Evolutionary conservation across 2,329 filamentous ascomycete species (phyloP), one percentile per base, ranked within the genome.

Genomic region (Raffaelea ambrosiae): DNA sequence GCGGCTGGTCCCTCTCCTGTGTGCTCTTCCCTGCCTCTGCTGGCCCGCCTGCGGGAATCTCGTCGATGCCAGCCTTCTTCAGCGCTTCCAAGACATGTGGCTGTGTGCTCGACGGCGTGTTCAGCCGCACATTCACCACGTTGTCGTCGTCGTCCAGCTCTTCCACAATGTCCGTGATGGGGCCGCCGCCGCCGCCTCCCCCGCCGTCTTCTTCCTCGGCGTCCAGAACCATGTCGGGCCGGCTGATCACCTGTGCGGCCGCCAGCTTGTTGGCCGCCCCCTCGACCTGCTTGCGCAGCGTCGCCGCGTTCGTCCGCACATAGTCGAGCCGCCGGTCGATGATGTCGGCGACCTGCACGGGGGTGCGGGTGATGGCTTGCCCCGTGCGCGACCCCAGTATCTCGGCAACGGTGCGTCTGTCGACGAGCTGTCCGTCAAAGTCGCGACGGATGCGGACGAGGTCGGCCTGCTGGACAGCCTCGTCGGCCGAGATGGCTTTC

Each of bases 61-160:
- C 58, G 9, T 76, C 67, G 10, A 87, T 69, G 2, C 88, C 88
- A n/a, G 81, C 87, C 62, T 90, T 90, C 58, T 83, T 73, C 48
- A 96, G 66, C 1, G 82, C 78, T 44, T 91, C 81, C 16, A 86
- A 63, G 4, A 96, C 70, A 54, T 86, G 77, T 9, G 80, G 71
- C 18, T 85, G 77, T 14, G 76, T 70, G 46, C 84, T 78, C 7
- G 83, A 84, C 0, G 88, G 84, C n/a, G 69, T 77, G 35, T 81
- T 78, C 26, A 84, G 67, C 48, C 70, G 77, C 56, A 76, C 81
- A 0, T 79, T 86, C 44, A 95, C 65, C 4, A 97, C 77, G 58
- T 95, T 93, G 48, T 83, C 93, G 11, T 95, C 79, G 9, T 96
- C 90, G 59, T 97, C 93, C 21, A 97, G 71, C 67, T 95, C 81